Evolutionary conservation across 139 green algal species (phyloP).

Genomic region (Tetratostichococcus sp.): DNA sequence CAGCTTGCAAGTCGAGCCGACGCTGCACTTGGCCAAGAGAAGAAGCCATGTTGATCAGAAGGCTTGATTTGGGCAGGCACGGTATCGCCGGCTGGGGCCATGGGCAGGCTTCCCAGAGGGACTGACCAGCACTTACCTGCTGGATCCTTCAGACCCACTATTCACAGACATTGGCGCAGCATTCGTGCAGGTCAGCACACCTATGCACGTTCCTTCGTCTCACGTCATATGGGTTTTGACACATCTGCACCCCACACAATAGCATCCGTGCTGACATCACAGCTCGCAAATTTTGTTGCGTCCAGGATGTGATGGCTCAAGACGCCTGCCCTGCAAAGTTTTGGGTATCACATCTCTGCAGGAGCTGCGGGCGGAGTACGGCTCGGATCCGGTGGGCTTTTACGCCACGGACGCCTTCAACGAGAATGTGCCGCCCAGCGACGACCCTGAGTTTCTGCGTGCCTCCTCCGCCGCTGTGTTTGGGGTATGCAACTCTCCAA

Average conservation of each 20-base stretch:
- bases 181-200: constrained; percentile 10
- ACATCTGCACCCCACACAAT: no score
- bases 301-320: no score
- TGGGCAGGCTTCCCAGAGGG: constrained; percentile 34
- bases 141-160: constrained; percentile 36
- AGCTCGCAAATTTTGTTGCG: no score
- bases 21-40: no score
- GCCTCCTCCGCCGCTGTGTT: constrained; percentile 23
- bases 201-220: no score
- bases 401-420: constrained; percentile 43
- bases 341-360: constrained; percentile 13
- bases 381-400: constrained; percentile 14
- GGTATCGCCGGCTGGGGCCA: not conserved
- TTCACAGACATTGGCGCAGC: constrained; percentile 27
- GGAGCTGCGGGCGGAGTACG: constrained; percentile 16
- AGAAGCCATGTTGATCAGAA: no score
- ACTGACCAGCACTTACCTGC: constrained; percentile 28
- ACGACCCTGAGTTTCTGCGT: constrained; percentile 27
- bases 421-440: constrained; percentile 32
- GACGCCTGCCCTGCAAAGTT: no score
- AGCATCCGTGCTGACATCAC: no score
- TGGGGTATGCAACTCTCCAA: not conserved
- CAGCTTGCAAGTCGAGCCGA: no score
- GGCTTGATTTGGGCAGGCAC: not conserved
- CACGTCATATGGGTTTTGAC: no score